Evolutionary conservation across 2,329 filamentous ascomycete species (phyloP).

Genomic region (Colletotrichum euphorbiae): DNA sequence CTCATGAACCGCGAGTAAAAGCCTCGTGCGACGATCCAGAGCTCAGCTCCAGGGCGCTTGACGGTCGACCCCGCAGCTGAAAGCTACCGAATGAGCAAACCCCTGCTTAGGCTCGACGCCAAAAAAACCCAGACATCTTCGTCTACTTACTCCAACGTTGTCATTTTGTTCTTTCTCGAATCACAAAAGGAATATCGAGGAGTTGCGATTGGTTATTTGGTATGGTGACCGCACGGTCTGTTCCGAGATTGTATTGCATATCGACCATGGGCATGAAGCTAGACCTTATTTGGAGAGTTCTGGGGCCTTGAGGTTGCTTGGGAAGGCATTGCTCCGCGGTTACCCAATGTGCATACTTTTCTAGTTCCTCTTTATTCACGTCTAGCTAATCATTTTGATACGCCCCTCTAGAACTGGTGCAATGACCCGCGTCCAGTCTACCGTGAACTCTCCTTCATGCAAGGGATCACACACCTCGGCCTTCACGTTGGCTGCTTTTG

Average conservation of each 20-base stretch:
- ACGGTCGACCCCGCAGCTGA: slow-evolving; percentile 15
- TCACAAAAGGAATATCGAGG: not conserved
- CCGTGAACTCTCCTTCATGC: slow-evolving; percentile 68
- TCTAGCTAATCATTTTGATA: slow-evolving; percentile 63
- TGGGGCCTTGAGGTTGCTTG: not conserved
- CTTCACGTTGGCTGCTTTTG: slow-evolving; percentile 72
- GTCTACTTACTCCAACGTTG: not conserved
- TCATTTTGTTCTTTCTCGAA: not conserved
- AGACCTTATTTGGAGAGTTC: not conserved
- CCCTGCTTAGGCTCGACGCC: not conserved
- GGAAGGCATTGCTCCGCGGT: not conserved
- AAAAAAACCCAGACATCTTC: not conserved
- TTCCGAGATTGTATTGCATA: not conserved
- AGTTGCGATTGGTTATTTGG: not conserved
- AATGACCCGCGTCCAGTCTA: slow-evolving; percentile 85
- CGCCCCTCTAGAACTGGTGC: slow-evolving; percentile 82
- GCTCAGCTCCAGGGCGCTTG: not conserved
- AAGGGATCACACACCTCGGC: slow-evolving; percentile 65
- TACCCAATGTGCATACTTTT: not conserved
- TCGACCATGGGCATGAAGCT: not conserved
- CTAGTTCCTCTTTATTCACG: not conserved
- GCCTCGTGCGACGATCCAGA: slow-evolving; percentile 4
- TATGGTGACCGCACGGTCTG: not conserved
- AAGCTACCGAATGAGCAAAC: not conserved
- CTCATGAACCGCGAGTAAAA: not conserved